Evolutionary conservation across 2,329 filamentous ascomycete genomes (phyloP), one percentile per base, ranked within the genome.

Genomic region (Helotiales sp.): DNA sequence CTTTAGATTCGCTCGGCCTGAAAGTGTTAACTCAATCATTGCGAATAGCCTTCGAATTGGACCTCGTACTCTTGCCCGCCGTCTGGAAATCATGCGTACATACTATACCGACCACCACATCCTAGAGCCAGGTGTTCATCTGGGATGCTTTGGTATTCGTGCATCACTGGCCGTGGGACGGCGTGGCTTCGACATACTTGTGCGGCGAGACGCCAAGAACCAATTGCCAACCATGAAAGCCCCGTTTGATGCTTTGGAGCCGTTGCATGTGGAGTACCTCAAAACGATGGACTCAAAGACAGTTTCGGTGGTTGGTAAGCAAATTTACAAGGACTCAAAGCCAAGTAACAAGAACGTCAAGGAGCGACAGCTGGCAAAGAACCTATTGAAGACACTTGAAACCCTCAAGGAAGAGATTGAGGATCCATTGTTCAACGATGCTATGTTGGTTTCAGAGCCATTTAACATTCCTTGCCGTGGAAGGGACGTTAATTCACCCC

Each of bases 11-110:
- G 91, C 91, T 2, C 84, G 87, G 37, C 80, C 89, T 13, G 84
- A 85, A 64, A 88, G 93, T 68, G 89, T 97, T 30, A 84, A 87
- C 13, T 84, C 86, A 20, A 86, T 87, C 49, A 87, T 97, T 69
- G 86, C 90, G 24, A 84, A 87, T 26, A 90, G 87, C 69, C 90
- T 97, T 84, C 91, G 95, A 74, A 89, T 96, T 64, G 85, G 89
- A 10, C 58, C 55, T 82, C 84, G 1, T 79, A 82, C 1, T n/a
- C 81, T 97, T 2, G 83, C 85, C 52, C 77, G 79, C 6, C 87
- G 89, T 64, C 80, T 97, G 13, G 80, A 82, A 10, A 83, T 85
- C 30, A 91, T 97, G 84, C 85, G 87, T 17, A 82, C 80, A 20
- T 91, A 88, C 76, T 82, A 81, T 1, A 79, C 80, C 65, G 79